Evolutionary conservation across 2,329 filamentous ascomycete genomes (phyloP).

Genomic region (Colletotrichum sp.): DNA sequence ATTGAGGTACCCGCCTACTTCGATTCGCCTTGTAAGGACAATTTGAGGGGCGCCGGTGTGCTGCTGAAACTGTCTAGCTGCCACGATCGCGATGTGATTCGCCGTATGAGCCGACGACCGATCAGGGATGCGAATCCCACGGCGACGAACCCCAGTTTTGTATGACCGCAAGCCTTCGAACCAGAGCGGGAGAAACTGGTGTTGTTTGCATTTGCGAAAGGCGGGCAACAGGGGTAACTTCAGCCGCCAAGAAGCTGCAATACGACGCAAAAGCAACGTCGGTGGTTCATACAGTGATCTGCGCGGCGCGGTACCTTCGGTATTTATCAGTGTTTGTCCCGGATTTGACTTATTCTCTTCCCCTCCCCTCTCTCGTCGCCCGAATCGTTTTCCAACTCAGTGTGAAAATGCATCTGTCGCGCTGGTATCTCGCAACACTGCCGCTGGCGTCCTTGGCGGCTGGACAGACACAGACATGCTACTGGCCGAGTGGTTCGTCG

Average conservation of each 20-base stretch:
- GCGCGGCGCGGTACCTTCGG: background rate
- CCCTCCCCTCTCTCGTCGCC: background rate
- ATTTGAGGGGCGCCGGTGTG: background rate
- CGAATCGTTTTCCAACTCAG: background rate
- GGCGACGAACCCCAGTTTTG: background rate
- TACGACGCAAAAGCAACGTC: background rate
- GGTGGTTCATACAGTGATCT: background rate
- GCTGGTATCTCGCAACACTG: background rate
- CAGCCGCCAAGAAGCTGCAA: background rate
- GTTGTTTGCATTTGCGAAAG: background rate
- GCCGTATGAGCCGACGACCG: background rate
- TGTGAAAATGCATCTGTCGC: background rate
- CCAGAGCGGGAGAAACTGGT: background rate
- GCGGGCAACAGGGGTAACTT: background rate
- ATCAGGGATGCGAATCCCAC: background rate
- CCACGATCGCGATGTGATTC: background rate
- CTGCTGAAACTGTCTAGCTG: background rate
- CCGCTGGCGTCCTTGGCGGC: background rate
- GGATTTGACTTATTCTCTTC: background rate
- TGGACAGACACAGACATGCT: conserved; percentile 5
- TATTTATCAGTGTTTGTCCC: background rate
- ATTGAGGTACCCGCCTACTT: background rate
- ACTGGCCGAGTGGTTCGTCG: background rate
- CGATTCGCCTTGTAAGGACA: background rate
- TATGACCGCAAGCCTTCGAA: background rate